These are phyloP conservation scores for Euphorbia tirucalli DNA, from an alignment of 345 rosid species.

Conservation along the genomic window DNA sequence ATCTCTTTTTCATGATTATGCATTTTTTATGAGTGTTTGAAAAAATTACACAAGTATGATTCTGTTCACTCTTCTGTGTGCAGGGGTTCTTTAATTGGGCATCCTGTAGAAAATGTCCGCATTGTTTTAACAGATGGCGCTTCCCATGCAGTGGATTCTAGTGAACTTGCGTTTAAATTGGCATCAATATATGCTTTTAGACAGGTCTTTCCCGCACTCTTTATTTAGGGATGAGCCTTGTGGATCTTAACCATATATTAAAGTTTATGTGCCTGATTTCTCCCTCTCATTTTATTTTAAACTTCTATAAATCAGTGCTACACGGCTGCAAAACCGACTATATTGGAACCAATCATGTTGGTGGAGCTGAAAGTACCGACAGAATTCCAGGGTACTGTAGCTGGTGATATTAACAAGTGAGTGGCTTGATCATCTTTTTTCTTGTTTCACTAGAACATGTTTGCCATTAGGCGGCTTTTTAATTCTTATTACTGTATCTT, in stretches of 20 bases:
- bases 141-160: constrained; percentile 93
- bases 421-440: constrained; percentile 13
- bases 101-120: constrained; percentile 89
- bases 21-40: neutral
- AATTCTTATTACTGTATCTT: neutral
- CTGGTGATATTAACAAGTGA: constrained; percentile 97
- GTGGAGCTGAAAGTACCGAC: constrained; percentile 95
- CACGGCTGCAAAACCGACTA: constrained; percentile 80
- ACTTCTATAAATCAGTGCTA: constrained; percentile 54
- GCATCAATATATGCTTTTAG: constrained; percentile 98
- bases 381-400: constrained; percentile 94
- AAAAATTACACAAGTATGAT: neutral
- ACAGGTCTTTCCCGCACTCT: constrained; percentile 42
- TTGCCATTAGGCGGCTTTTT: neutral
- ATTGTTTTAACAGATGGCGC: constrained; percentile 91
- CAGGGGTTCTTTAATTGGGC: constrained; percentile 96
- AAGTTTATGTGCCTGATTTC: neutral
- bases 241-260: neutral
- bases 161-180: constrained; percentile 96
- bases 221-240: neutral
- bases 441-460: neutral
- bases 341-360: constrained; percentile 92
- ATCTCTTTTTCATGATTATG: neutral
- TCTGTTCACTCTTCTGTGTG: constrained; percentile 12
- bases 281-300: neutral